Conservation (phyloP, 768 basidiomycete genomes). For the Leccinum ochraceum region DNA sequence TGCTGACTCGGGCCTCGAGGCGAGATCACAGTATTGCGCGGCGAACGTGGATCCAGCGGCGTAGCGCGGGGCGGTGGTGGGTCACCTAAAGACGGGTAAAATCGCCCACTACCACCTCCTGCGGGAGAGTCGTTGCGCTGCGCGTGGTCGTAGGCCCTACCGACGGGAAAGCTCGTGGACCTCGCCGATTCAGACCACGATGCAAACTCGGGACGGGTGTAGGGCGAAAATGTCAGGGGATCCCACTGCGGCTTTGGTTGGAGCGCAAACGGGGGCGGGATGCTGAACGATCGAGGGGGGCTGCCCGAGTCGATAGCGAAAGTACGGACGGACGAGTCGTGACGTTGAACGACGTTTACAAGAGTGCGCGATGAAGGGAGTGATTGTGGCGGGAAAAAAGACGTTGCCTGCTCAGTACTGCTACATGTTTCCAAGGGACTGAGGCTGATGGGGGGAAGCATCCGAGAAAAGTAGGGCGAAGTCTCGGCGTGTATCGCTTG, state of each 20-base stretch:
- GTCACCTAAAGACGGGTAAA: conserved; percentile 18
- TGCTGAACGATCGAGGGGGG: conserved; percentile 14
- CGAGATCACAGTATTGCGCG: conserved; percentile 18
- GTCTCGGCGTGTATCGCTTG: conserved; percentile 14
- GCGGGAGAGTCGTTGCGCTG: conserved; percentile 10
- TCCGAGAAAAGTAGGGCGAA: conserved; percentile 29
- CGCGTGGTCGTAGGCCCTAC: conserved; percentile 18
- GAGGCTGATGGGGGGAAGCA: conserved; percentile 30
- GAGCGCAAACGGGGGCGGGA: conserved; percentile 62
- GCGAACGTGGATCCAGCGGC: conserved; percentile 15
- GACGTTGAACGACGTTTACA: conserved; percentile 18
- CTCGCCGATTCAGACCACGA: conserved; percentile 35
- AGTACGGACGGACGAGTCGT: conserved; percentile 24
- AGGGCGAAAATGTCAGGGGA: conserved; percentile 39
- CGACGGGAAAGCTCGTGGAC: conserved; percentile 20
- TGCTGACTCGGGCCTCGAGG: conserved; percentile 20
- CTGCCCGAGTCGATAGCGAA: conserved; percentile 16
- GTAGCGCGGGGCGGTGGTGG: conserved; percentile 7
- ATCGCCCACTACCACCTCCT: conserved; percentile 7
- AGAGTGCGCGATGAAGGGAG: conserved; percentile 21
- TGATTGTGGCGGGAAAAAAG: conserved; percentile 37
- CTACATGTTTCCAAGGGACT: conserved; percentile 13
- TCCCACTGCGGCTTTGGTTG: conserved; percentile 73
- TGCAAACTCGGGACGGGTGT: conserved; percentile 39
- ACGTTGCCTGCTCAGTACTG: conserved; percentile 18